Evolutionary conservation across 2,329 filamentous ascomycete species (phyloP).

Genomic region (Chaetomium sp.): DNA sequence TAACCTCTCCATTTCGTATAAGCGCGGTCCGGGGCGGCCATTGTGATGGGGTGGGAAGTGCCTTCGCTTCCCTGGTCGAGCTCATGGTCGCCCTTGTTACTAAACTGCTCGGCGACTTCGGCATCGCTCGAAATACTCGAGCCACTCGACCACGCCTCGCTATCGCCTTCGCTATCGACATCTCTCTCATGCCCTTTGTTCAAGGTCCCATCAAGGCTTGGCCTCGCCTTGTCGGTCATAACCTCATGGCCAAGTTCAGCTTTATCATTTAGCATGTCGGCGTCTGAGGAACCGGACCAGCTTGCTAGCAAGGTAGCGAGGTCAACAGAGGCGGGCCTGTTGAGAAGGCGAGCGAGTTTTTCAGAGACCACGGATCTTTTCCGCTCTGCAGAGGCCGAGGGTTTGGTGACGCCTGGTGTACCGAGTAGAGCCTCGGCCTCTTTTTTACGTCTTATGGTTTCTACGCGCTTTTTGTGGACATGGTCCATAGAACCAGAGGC

Average conservation of each 20-base stretch:
- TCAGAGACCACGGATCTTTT: not conserved
- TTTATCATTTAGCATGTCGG: not conserved
- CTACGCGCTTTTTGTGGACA: slow-evolving; percentile 27
- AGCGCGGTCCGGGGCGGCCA: slow-evolving; percentile 18
- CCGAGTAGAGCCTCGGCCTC: slow-evolving; percentile 15
- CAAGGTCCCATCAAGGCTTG: not conserved
- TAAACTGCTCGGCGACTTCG: not conserved
- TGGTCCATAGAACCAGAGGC: slow-evolving; percentile 32
- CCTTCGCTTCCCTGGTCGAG: not conserved
- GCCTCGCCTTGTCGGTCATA: not conserved
- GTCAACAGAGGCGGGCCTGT: not conserved
- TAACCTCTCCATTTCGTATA: slow-evolving; percentile 22
- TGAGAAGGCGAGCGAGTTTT: slow-evolving; percentile 5
- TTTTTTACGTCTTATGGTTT: slow-evolving; percentile 24
- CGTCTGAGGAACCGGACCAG: too few relatives aligned
- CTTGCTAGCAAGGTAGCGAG: not conserved
- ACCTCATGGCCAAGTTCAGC: not conserved
- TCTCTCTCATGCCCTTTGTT: not conserved
- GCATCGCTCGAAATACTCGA: not conserved
- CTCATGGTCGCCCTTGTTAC: not conserved
- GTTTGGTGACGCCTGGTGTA: slow-evolving; percentile 5
- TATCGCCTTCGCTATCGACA: not conserved
- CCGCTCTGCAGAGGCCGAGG: not conserved
- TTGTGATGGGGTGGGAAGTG: not conserved
- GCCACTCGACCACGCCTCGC: not conserved